phyloP scores from a whole-genome alignment of 2,329 filamentous ascomycete species.

The Phialophora expanda region DNA sequence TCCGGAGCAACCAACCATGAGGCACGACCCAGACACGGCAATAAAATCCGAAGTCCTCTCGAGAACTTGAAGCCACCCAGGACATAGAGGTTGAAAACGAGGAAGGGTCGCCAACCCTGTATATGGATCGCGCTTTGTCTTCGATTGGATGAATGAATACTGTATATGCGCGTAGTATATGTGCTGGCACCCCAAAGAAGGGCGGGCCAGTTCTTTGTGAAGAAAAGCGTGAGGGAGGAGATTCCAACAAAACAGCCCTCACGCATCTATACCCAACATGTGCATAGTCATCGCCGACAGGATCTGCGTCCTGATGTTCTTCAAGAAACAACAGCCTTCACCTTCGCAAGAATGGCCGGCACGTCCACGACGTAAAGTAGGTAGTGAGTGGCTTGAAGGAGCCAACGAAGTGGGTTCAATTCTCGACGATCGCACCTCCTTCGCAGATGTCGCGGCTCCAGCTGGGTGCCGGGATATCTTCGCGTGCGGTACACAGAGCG shows the following conservation, averaged over 20 bases:
- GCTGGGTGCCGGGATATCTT: not conserved
- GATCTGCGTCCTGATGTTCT: slow-evolving; percentile 2
- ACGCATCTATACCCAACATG: not conserved
- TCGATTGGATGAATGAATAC: not conserved
- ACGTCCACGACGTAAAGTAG: not conserved
- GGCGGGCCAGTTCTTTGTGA: not conserved
- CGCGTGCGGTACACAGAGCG: not conserved
- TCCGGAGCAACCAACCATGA: not conserved
- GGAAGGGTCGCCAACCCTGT: not conserved
- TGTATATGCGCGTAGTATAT: no score
- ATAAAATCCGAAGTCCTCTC: not conserved
- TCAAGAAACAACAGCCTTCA: not conserved
- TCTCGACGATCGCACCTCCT: not conserved
- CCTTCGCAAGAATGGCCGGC: not conserved
- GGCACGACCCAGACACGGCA: not conserved
- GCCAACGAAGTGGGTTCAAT: not conserved
- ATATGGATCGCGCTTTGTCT: slow-evolving; percentile 1
- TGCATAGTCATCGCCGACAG: not conserved
- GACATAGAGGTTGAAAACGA: not conserved
- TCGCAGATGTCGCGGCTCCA: not conserved
- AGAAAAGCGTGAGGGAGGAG: not conserved
- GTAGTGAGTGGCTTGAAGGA: not conserved
- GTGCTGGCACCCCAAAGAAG: not conserved
- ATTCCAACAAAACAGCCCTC: not conserved
- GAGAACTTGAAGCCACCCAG: not conserved